These are phyloP conservation scores for Hyphodiscus hymeniophilus DNA, from an alignment of 495 filamentous ascomycete genomes.

Conservation along the genomic window DNA sequence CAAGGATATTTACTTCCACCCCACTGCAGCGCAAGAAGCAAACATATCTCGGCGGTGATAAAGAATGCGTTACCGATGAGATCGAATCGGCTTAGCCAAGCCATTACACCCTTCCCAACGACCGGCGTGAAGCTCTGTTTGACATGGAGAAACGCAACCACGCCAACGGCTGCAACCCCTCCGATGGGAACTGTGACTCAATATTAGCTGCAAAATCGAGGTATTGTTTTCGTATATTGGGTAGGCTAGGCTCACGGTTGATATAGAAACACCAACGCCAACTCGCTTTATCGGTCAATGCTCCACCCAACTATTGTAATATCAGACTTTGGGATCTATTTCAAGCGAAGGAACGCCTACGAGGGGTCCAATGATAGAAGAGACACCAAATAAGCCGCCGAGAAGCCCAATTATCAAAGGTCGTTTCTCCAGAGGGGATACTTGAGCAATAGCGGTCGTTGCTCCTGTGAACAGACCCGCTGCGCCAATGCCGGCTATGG, in stretches of 20 bases:
- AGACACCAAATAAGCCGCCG: slow-evolving; percentile 28
- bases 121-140: too few relatives aligned
- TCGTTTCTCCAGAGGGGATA: slow-evolving; percentile 34
- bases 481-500: slow-evolving; percentile 46
- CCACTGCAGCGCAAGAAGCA: slow-evolving; percentile 39
- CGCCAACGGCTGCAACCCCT: slow-evolving; percentile 30
- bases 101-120: too few relatives aligned
- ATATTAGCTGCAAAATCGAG: too few relatives aligned
- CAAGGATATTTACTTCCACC: slow-evolving; percentile 35
- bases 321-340: background rate
- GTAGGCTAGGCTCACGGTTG: too few relatives aligned
- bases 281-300: slow-evolving; percentile 52
- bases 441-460: slow-evolving; percentile 36
- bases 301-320: slow-evolving; percentile 28
- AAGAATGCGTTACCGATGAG: slow-evolving; percentile 34
- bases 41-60: slow-evolving; percentile 32
- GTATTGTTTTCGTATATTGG: too few relatives aligned
- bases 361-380: slow-evolving; percentile 40
- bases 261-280: slow-evolving; percentile 59
- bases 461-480: slow-evolving; percentile 36
- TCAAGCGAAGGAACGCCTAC: slow-evolving; percentile 19
- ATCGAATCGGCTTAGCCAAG: too few relatives aligned
- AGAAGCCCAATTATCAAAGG: slow-evolving; percentile 41
- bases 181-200: slow-evolving; percentile 57
- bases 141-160: slow-evolving; percentile 27